Base-by-base conservation (phyloP, 805 yeast species). In the Wickerhamia fluorescens region DNA sequence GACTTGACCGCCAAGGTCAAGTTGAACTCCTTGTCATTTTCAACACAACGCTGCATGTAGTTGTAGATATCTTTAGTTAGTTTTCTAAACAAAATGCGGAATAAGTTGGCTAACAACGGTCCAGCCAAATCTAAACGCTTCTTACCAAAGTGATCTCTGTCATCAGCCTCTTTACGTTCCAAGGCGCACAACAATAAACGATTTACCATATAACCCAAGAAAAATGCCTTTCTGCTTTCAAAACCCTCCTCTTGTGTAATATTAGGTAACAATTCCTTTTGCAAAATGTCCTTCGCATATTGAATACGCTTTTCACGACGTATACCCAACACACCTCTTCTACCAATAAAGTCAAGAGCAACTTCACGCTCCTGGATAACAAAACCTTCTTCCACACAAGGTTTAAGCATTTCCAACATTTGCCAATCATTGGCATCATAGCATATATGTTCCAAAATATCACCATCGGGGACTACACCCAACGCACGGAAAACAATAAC, bases 391-490 rank as follows among this genome's bases (percentile, higher is more conserved):
- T 92, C 99, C 38, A 92, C 94, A 73, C 97, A 92, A 5, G 99
- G 98, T 58, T 92, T 94, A 51, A 92, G 71, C 92, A 92, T 86
- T 62, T 92, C 99, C 58, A 92, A 73, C 98, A 92, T 92, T 62
- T 92, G 98, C 96, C 97, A 89, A 66, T 92, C 99, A 43, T 80
- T 83, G 36, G 86, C 87, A 58, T 92, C 99, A 58, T 89, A 92
- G 65, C 98, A 92, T 35, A 92, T 92, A 59, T 92, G 98, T 60
- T 92, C 96, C 51, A 92, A 68, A 49, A 92, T 92, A 63, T 92
- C 99, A 56, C 99, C 98, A 66, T 92, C 99, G 23, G 97, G 97
- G 14, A 92, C 96, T 27, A 92, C 92, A 44, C 99, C 99, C 36
- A 92, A 69, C 7, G 99, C 99, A 67, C 99, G 75, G 61, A 92